Base-by-base conservation (phyloP, 345 rosid species). In the Rhizophora apiculata region DNA sequence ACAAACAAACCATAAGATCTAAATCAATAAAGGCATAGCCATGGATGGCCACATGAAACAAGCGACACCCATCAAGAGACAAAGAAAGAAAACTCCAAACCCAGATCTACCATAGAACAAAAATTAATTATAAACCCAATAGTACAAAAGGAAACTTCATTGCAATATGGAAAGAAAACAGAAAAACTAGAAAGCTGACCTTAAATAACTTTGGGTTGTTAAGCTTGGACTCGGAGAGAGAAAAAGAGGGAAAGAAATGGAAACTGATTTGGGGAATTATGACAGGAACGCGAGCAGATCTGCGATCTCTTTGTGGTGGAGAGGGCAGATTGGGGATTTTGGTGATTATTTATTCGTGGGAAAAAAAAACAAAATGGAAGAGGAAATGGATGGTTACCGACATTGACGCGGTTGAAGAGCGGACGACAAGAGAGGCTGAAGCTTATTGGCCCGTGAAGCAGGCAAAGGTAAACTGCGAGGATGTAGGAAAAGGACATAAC, bases 351-450 rank as follows among this genome's bases (percentile, higher is more conserved):
- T 54, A 56, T 63, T 36, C 73, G 3, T 55, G 53, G 53, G 15
- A 9, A 15, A 27, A 1, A 6, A 26, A 67, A 60, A 24, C 34
- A 58, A 53, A 9, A 32, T 24, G 72, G 55, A 29, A 72, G 26
- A 31, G 72, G 70, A 72, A 71, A 72, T 63, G 6, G 63, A 24
- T 15, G 18, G 18, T 48, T 53, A 71, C 67, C 26, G 55, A 72
- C 67, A 58, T 37, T 51, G 63, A 72, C 80, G 80, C 69, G 29
- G 53, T 58, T 63, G 61, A 64, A 72, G 21, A 43, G 49, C 5
- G 49, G 49, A 3, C 18, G 49, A 22, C 22, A 54, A 2, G 27
- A 18, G 21, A 2, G 65, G 46, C 53, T 24, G 34, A 53, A 69
- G 3, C 49, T 46, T 11, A 68, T 68, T 68, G 49, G 64, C 43